Base-by-base conservation (phyloP, 768 basidiomycete species). In the Calocybe gangraenosa region DNA sequence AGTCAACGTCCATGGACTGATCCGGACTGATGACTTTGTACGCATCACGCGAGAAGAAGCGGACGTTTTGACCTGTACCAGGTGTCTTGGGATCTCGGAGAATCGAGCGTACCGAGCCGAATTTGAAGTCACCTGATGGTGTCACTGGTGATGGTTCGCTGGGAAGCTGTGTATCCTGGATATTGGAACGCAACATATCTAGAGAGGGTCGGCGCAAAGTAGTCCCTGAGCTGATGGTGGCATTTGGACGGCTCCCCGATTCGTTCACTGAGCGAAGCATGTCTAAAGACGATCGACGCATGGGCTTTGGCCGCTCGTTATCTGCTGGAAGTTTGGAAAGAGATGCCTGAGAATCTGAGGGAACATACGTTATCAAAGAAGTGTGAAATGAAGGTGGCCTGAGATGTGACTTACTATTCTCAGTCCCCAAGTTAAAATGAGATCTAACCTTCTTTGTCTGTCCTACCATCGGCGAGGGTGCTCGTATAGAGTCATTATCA, bases 51-150 rank as follows among this genome's bases (percentile, higher is more conserved):
- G 84, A 79, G 61, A 87, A 86, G 66, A 88, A 87, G 5, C 86
- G 80, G 33, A 88, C 86, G 48, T 80, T 87, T 58, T 82, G 81
- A n/a, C 86, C 85, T 9, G 84, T 85, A 3, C 81, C 84, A 13
- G 86, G 86, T 0, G 84, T 83, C 37, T 80, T 80, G 3, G 74
- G 76, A 49, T 82, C 80, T 33, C 83, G 81, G 20, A 88, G 71
- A 51, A 88, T 88, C 13, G 85, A 87, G 11, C 84, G 78, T 4
- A 84, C 69, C 10, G 84, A 86, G 42, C 72, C 74, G 47, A 63
- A 70, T 46, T 63, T 60, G 28, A 65, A 62, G 19, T 73, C 67
- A 36, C 59, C 47, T 18, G 49, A 57, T 40, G 47, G 68, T 43
- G 56, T 55, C 68, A 59, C 54, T 58, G 49, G 56, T 19, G 48